Base-by-base conservation (phyloP, 257 asterid species). In the Capsicum rhomboideum region DNA sequence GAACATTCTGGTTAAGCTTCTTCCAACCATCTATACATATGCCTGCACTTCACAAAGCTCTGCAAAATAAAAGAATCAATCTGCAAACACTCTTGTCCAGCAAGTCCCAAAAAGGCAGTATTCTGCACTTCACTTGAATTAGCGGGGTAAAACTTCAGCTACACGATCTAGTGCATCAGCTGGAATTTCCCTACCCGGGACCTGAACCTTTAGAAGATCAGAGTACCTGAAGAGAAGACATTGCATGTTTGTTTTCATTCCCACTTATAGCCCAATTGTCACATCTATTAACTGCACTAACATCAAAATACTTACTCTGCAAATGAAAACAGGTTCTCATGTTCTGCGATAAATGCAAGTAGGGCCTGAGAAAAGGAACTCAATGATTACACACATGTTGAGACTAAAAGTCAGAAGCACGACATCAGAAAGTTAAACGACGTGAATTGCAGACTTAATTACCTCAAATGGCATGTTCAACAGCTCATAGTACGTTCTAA, bases 381-480 rank as follows among this genome's bases (percentile, higher is more conserved):
- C 44, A 77, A 77, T 26, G 63, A 54, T 77, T 46, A 74, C 44
- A 77, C 61, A 75, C 46, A 26, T 50, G 81, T 49, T 26, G n/a
- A 3, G 50, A 64, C 28, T 52, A 16, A 21, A 10, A 49, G 16
- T 55, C 81, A 50, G 81, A 75, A 77, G 63, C 44, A 77, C 21
- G n/a, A 50, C 81, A 77, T 26, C 63, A 75, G 21, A 68, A 78
- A 49, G 66, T 53, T 26, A 55, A 72, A 83, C 16, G 82, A 69
- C 69, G 23, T 44, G 18, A 75, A 21, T 74, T 82, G 42, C 64
- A 46, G 63, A 84, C 85, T 74, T 72, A 55, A 80, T 92, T 90
- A 95, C 99, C 97, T 97, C 99, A 83, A 95, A 93, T 58, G 99
- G 99, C 97, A 97, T 90, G 90, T 97, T 97, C 83, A 97, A 82